Evolutionary conservation across 108 stramenopile species (phyloP).

Genomic region (Seminavis robusta): DNA sequence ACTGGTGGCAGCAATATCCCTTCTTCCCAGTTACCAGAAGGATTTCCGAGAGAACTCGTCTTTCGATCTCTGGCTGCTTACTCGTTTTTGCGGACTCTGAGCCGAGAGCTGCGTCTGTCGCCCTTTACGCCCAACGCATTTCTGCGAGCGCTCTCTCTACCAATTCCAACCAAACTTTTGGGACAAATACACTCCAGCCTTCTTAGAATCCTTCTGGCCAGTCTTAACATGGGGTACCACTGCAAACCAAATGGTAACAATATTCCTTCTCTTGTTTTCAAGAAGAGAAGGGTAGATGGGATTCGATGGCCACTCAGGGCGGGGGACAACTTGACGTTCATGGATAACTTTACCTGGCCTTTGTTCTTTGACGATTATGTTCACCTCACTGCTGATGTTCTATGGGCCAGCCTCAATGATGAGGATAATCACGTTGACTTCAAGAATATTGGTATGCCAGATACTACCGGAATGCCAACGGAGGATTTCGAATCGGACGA

Average conservation of each 20-base stretch:
- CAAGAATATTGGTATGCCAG: constrained; percentile 20
- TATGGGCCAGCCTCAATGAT: constrained; percentile 36
- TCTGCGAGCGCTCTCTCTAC: constrained; percentile 57
- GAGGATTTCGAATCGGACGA: too few species aligned
- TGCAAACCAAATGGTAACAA: constrained; percentile 32
- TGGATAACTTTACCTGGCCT: constrained; percentile 78
- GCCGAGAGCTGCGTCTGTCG: constrained; percentile 54
- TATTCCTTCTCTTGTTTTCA: constrained; percentile 1
- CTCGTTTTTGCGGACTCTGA: constrained; percentile 72
- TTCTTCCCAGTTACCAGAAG: constrained; percentile 34
- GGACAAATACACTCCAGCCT: constrained; percentile 74
- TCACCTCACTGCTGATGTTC: constrained; percentile 55
- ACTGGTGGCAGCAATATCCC: too few species aligned
- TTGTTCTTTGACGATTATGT: constrained; percentile 81
- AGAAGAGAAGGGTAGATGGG: constrained; percentile 35
- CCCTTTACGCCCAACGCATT: constrained; percentile 79
- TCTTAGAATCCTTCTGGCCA: constrained; percentile 50
- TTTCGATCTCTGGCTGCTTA: constrained; percentile 71
- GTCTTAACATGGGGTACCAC: constrained; percentile 47
- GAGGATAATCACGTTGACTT: constrained; percentile 22
- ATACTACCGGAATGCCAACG: too few species aligned
- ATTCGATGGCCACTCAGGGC: constrained; percentile 42
- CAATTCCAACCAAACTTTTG: constrained; percentile 56
- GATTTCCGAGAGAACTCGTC: constrained; percentile 33
- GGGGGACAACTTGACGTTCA: constrained; percentile 69